A percentile compares a stretch with the other conserved stretches of the same genome.
Evolutionary conservation across 306 rosid genomes (phyloP).

Genomic region (Crotalaria pallida): DNA sequence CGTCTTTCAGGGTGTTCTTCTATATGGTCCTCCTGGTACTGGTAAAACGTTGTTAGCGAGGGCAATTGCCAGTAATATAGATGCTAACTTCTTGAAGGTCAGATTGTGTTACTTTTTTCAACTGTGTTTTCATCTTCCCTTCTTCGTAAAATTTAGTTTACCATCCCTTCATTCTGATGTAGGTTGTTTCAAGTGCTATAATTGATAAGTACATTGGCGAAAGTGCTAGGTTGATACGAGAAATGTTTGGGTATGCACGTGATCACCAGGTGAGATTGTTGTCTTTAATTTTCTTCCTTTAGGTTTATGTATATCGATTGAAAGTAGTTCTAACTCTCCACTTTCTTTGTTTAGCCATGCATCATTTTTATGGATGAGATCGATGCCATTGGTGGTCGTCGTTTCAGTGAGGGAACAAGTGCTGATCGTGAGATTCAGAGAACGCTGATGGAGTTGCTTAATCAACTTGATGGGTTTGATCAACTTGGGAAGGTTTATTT

Average conservation of each 20-base stretch:
- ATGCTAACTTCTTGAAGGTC: constrained; percentile 93
- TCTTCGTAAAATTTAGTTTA: constrained; percentile 1
- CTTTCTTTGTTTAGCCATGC: constrained; percentile 75
- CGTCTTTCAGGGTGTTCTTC: constrained; percentile 81
- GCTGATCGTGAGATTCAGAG: constrained; percentile 98
- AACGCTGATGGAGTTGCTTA: constrained; percentile 90
- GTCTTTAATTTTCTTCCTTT: not conserved
- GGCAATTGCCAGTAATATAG: constrained; percentile 94
- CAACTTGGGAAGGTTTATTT: constrained; percentile 81
- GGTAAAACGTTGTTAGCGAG: constrained; percentile 91
- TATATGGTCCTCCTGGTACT: constrained; percentile 97
- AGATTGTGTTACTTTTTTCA: not conserved
- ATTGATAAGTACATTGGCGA: constrained; percentile 94
- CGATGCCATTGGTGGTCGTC: constrained; percentile 99
- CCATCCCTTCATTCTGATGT: constrained; percentile 6
- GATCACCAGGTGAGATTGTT: constrained; percentile 84
- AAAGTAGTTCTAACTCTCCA: constrained; percentile 8
- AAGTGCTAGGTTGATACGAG: constrained; percentile 89
- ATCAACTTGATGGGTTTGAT: constrained; percentile 98
- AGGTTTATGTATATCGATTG: not conserved
- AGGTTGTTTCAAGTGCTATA: constrained; percentile 98
- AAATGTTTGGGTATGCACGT: constrained; percentile 98
- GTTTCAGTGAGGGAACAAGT: constrained; percentile 95
- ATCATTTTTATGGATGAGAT: constrained; percentile 99
- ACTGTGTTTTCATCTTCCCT: not conserved